Percentiles rank a stretch among this genome's conserved stretches.
Evolutionary conservation across 306 rosid species (phyloP).

Genomic region (Sesbania bispinosa): DNA sequence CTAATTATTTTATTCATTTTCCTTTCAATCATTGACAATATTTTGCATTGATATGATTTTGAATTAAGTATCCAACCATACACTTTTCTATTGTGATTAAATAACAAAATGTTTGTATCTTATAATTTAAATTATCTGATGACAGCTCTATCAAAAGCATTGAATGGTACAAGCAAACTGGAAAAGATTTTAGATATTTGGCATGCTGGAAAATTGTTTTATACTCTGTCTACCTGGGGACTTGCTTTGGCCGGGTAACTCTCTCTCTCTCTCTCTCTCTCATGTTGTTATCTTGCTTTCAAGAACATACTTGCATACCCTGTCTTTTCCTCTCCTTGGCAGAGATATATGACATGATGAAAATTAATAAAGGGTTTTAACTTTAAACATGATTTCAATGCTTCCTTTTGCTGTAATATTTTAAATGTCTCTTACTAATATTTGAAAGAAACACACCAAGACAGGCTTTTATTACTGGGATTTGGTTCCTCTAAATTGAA

Average conservation of each 20-base stretch:
- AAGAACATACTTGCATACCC: not conserved
- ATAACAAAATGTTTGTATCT: constrained; percentile 12
- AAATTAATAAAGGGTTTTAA: not conserved
- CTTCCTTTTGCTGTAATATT: not conserved
- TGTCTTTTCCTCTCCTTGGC: not conserved
- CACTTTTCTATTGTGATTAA: not conserved
- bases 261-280: constrained; percentile 11
- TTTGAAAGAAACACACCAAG: not conserved
- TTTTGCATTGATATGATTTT: constrained; percentile 19
- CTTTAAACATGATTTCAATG: not conserved
- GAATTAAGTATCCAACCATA: not conserved
- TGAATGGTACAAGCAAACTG: constrained; percentile 62
- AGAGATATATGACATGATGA: not conserved
- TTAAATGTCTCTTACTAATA: not conserved
- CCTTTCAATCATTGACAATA: not conserved
- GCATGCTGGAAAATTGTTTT: constrained; percentile 83
- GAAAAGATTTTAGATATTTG: constrained; percentile 65
- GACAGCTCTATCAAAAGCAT: constrained; percentile 73
- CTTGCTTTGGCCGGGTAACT: constrained; percentile 85
- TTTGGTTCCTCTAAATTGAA: too few relatives aligned
- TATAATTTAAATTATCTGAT: constrained; percentile 22
- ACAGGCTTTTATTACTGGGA: not conserved
- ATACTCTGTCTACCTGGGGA: constrained; percentile 91
- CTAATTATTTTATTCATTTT: not conserved
- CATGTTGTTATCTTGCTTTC: not conserved